These are phyloP conservation scores for Bipolaris victoriae DNA, from an alignment of 2,329 filamentous ascomycete species.

Conservation along the genomic window DNA sequence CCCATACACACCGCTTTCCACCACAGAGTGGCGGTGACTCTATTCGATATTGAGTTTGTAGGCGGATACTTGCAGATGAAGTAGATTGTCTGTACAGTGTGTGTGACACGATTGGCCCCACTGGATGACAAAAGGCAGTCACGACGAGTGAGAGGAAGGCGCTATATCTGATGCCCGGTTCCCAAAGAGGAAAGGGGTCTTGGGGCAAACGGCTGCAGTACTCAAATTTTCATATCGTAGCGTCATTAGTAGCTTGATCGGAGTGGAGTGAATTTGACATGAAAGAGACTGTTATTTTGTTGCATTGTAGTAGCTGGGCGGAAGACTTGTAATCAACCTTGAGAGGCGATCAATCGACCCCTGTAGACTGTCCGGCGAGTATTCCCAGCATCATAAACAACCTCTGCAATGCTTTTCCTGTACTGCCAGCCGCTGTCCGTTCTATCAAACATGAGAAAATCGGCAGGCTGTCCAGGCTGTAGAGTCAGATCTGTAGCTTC, in stretches of 20 bases:
- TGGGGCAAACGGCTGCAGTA: background rate
- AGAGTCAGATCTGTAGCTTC: conserved; percentile 39
- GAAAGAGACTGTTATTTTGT: background rate
- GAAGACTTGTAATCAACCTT: background rate
- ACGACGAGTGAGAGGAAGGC: background rate
- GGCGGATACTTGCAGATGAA: background rate
- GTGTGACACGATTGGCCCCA: conserved; percentile 8
- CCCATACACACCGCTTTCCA: conserved; percentile 4
- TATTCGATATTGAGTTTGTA: background rate
- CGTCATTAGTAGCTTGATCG: background rate
- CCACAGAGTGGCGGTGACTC: background rate
- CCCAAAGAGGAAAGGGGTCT: background rate
- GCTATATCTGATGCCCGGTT: background rate
- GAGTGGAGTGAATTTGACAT: background rate
- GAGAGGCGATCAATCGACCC: conserved; percentile 29
- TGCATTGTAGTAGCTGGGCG: background rate
- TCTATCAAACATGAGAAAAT: conserved; percentile 53
- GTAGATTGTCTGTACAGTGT: conserved; percentile 5
- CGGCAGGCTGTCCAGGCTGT: conserved; percentile 47
- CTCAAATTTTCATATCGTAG: background rate
- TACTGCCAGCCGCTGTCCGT: conserved; percentile 49
- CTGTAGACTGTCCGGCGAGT: conserved; percentile 38
- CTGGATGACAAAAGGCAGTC: conserved; percentile 8
- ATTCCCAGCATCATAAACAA: conserved; percentile 54
- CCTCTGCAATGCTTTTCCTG: conserved; percentile 51